phyloP scores from a whole-genome alignment of 257 asterid genomes.

The Solanum medicagineum region DNA sequence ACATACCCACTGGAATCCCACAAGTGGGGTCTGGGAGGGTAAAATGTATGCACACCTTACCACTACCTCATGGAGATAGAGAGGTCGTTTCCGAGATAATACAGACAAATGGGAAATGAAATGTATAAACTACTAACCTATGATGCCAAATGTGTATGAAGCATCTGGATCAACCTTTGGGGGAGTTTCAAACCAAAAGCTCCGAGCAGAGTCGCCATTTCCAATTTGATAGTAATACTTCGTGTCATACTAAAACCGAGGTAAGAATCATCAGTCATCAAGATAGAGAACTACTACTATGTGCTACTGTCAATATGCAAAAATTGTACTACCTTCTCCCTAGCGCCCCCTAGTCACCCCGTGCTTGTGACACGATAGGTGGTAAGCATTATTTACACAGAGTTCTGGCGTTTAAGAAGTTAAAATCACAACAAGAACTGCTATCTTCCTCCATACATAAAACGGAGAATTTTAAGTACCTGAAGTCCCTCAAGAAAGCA shows the following conservation, averaged over 20 bases:
- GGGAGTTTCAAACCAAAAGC: slow-evolving; percentile 86
- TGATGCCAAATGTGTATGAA: slow-evolving; percentile 82
- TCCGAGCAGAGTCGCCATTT: slow-evolving; percentile 66
- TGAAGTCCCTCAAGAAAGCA: slow-evolving; percentile 68
- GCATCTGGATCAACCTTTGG: slow-evolving; percentile 67
- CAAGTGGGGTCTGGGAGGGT: no score
- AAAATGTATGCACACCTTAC: no score
- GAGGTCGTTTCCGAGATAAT: background rate
- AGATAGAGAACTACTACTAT: background rate
- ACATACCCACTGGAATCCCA: no score
- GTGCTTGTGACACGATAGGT: no score
- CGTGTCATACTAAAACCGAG: slow-evolving; percentile 34
- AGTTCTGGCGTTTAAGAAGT: no score
- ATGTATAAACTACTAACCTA: slow-evolving; percentile 44
- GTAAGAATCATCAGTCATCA: background rate
- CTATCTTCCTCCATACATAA: background rate
- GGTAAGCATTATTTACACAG: no score
- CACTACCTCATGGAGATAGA: no score
- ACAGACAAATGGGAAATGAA: background rate
- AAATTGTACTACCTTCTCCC: no score
- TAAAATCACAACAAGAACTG: no score
- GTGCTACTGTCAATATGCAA: no score
- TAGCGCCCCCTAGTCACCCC: no score
- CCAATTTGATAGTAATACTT: slow-evolving; percentile 83
- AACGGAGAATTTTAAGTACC: slow-evolving; percentile 23